Evolutionary conservation across 257 asterid genomes (phyloP), one percentile per base, ranked within the genome.

Genomic region (Jaltomata sinuosa): DNA sequence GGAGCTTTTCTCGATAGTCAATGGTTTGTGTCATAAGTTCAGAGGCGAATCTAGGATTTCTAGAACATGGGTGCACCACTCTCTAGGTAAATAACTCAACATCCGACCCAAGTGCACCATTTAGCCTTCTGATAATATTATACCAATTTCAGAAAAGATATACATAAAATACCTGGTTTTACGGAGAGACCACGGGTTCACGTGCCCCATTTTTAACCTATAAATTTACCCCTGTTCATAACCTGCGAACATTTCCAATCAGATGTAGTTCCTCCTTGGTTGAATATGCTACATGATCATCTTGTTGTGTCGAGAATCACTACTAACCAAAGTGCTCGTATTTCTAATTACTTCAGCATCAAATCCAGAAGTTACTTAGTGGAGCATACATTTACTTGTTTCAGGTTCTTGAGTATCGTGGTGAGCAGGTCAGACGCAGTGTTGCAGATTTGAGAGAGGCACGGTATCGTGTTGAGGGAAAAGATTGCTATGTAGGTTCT

Each of bases 321-420:
- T 47, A 15, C 22, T 27, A 25, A 76, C 61, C 5, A 34, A 42
- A 27, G 42, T 77, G 62, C 45, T 49, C 29, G 5, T 77, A 77
- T 27, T 49, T 16, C 62, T 76, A 29, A 16, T 77, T 29, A 16
- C 45, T 29, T 77, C 10, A 77, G 62, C 42, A 83, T 83, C 67
- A 50, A 85, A 68, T 52, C 15, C 14, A 22, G 78, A 84, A 79
- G 18, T 50, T 36, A 12, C 61, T 79, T 36, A 79, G 69, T 38
- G 40, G 32, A 74, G 54, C 57, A 62, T 86, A 76, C 54, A 21
- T 38, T 83, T 89, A 57, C 83, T 89, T 57, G 84, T 76, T 82
- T 85, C 88, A 97, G 99, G 98, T 97, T 87, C 94, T 97, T 61
- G 99, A 97, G 88, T 97, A 97, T 87, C 99, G 99, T 72, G 98